phyloP scores from a whole-genome alignment of 2,329 filamentous ascomycete genomes.

The Hypoxylon sp. region DNA sequence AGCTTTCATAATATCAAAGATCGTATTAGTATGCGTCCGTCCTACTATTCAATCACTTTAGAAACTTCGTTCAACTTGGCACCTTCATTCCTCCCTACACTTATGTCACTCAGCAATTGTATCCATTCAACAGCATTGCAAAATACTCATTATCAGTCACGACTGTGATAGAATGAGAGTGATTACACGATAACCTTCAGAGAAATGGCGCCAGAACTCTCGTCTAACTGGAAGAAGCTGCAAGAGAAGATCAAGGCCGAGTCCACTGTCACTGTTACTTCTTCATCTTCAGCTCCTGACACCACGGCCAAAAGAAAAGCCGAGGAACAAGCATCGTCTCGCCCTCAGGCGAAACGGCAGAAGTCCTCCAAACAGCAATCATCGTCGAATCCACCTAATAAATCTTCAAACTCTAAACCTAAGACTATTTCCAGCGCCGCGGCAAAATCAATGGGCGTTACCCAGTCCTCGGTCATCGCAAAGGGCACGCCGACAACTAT shows the following conservation, averaged over 20 bases:
- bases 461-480: conserved; percentile 62
- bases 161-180: conserved; percentile 7
- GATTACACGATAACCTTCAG: conserved; percentile 4
- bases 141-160: conserved; percentile 2
- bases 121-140: background rate
- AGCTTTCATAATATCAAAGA: background rate
- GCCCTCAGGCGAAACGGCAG: conserved; percentile 39
- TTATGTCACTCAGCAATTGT: background rate
- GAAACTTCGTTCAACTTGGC: background rate
- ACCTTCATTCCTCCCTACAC: background rate
- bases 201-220: conserved; percentile 63
- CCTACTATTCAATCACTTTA: background rate
- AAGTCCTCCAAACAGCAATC: conserved; percentile 48
- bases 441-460: conserved; percentile 64
- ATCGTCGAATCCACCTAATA: conserved; percentile 20
- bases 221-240: conserved; percentile 83
- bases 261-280: conserved; percentile 52
- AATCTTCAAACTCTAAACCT: too few species aligned
- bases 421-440: background rate
- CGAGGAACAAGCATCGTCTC: conserved; percentile 42
- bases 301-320: conserved; percentile 59
- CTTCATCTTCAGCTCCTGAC: conserved; percentile 33
- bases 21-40: background rate
- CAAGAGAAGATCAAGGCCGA: conserved; percentile 70
- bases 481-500: conserved; percentile 55